Conservation (phyloP, 2,329 filamentous ascomycete genomes). For the Colletotrichum chrysophilum region DNA sequence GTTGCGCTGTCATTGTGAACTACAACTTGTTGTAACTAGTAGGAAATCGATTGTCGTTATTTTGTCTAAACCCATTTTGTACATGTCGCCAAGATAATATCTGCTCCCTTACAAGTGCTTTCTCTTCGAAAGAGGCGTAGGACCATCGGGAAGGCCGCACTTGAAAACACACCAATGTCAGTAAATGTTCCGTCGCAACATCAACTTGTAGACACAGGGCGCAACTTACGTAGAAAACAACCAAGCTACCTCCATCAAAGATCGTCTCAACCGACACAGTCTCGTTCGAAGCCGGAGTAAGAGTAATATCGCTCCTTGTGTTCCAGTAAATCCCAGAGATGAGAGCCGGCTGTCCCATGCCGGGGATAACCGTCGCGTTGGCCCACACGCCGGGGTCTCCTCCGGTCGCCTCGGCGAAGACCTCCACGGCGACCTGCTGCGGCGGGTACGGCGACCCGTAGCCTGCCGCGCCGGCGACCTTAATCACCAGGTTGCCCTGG, state of each 20-base stretch:
- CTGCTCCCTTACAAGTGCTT: neutral
- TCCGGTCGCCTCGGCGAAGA: neutral
- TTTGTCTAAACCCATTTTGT: neutral
- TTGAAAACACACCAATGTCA: neutral
- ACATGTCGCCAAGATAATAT: fast-evolving
- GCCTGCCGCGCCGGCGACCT: neutral
- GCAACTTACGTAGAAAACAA: neutral
- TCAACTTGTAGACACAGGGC: fast-evolving
- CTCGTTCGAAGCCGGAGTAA: neutral
- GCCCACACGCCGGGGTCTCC: neutral
- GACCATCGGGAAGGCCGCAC: neutral
- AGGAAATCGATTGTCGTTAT: neutral
- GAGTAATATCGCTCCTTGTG: neutral
- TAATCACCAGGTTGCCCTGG: neutral
- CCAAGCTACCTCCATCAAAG: neutral
- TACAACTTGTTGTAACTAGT: fast-evolving
- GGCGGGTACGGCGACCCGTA: neutral
- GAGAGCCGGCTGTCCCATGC: neutral
- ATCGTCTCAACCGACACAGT: neutral
- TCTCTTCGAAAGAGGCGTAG: neutral
- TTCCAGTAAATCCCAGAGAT: neutral
- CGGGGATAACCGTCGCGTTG: neutral
- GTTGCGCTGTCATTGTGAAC: too few relatives aligned
- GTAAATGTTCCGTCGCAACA: neutral
- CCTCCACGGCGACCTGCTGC: neutral